A percentile compares a stretch with the other conserved stretches of the same genome.
Conservation (phyloP, 2,329 filamentous ascomycete species). For the Colletotrichum acutatum region DNA sequence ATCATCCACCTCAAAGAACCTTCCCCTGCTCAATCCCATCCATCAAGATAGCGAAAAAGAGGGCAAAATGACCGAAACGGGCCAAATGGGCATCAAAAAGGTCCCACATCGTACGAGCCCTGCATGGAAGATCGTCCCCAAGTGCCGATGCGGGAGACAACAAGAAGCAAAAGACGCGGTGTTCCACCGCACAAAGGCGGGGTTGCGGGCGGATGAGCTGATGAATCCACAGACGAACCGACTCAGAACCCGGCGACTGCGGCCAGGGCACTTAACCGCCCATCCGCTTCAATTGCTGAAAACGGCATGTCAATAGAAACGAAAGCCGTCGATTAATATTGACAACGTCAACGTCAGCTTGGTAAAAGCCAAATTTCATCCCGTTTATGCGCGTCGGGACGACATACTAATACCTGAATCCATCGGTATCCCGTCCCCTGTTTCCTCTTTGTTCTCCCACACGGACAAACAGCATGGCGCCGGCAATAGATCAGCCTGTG, state of each 20-base stretch:
- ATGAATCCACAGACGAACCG: background rate
- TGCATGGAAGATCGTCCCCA: background rate
- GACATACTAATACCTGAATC: background rate
- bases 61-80: background rate
- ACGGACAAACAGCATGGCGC: background rate
- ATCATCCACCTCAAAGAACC: background rate
- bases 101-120: background rate
- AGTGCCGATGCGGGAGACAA: background rate
- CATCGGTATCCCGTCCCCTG: background rate
- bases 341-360: background rate
- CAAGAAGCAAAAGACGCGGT: background rate
- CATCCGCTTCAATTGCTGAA: conserved; percentile 8
- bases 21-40: background rate
- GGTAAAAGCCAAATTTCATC: background rate
- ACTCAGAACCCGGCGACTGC: too few species aligned
- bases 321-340: background rate
- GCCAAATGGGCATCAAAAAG: background rate
- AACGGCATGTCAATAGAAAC: background rate
- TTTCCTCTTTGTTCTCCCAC: background rate
- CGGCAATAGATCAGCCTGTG: background rate
- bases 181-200: background rate
- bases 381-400: background rate
- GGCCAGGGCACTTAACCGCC: too few species aligned
- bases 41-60: background rate
- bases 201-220: conserved; percentile 20